A percentile compares a stretch with the other conserved stretches of the same genome.
Evolutionary conservation across 306 rosid genomes (phyloP).

Genomic region (Prunus salicina): DNA sequence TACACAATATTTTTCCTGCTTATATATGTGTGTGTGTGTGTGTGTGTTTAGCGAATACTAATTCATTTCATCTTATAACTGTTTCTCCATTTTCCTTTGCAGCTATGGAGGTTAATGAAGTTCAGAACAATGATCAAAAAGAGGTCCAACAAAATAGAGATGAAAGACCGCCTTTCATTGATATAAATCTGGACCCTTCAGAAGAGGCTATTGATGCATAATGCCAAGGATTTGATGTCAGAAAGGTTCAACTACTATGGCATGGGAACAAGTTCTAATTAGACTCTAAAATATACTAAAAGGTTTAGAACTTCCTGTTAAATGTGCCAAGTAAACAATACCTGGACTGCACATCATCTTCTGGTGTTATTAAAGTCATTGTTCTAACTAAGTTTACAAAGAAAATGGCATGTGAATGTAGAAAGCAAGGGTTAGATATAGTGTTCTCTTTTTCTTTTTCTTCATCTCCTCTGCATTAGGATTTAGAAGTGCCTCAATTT

Average conservation of each 20-base stretch:
- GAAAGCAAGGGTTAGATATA: too few species aligned
- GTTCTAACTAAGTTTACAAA: too few species aligned
- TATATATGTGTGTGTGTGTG: not conserved
- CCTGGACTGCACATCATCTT: too few species aligned
- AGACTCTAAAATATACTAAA: too few species aligned
- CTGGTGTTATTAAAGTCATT: too few species aligned
- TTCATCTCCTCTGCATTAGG: too few species aligned
- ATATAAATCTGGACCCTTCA: conserved; percentile 12
- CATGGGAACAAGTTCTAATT: not conserved
- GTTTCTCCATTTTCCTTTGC: not conserved
- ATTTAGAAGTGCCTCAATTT: too few species aligned
- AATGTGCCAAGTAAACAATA: too few species aligned
- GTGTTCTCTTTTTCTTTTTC: too few species aligned
- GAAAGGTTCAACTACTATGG: not conserved
- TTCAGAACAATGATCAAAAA: not conserved
- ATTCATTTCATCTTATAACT: not conserved
- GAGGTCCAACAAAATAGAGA: not conserved
- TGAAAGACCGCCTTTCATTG: conserved; percentile 1
- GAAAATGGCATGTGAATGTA: too few species aligned
- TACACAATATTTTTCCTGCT: not conserved
- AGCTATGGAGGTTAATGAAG: not conserved
- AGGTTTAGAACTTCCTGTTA: too few species aligned
- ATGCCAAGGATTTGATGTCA: not conserved
- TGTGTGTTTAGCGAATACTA: not conserved
- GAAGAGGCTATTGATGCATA: not conserved